phyloP scores from a whole-genome alignment of 345 rosid species.

The Hibiscus mutabilis region DNA sequence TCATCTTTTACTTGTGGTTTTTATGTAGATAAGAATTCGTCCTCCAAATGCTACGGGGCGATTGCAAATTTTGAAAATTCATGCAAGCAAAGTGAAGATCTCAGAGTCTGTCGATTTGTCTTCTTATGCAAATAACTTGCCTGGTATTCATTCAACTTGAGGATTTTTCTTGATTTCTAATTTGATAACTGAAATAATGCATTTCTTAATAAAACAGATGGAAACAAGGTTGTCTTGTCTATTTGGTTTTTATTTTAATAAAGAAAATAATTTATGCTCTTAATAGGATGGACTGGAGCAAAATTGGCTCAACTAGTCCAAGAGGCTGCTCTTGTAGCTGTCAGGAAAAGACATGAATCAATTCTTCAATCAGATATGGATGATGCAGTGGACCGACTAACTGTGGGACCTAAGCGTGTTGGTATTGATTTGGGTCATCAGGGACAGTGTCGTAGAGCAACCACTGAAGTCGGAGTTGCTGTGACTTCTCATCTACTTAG shows the following conservation, averaged over 20 bases:
- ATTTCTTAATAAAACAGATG: constrained; percentile 53
- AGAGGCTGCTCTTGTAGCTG: constrained; percentile 96
- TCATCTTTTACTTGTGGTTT: background rate
- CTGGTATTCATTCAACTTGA: constrained; percentile 46
- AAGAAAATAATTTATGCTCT: constrained; percentile 12
- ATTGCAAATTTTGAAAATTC: constrained; percentile 75
- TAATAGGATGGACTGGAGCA: constrained; percentile 91
- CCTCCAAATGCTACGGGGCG: constrained; percentile 95
- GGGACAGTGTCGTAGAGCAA: constrained; percentile 91
- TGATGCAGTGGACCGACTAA: constrained; percentile 87
- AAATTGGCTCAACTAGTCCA: constrained; percentile 82
- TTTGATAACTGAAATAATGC: constrained; percentile 16
- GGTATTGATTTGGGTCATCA: constrained; percentile 73
- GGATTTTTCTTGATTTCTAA: constrained; percentile 11
- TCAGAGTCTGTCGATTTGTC: constrained; percentile 84
- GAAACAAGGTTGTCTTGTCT: constrained; percentile 70
- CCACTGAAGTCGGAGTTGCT: constrained; percentile 90
- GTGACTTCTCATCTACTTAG: constrained; percentile 77
- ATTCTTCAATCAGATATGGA: constrained; percentile 81
- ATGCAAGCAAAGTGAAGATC: constrained; percentile 87
- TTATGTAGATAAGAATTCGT: constrained; percentile 65
- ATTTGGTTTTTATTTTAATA: constrained; percentile 17
- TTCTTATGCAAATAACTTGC: constrained; percentile 72
- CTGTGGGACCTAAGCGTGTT: constrained; percentile 83
- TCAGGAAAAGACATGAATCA: constrained; percentile 65